Conservation (phyloP, 78 protist species). For the Cavenderia fasciculata region DNA sequence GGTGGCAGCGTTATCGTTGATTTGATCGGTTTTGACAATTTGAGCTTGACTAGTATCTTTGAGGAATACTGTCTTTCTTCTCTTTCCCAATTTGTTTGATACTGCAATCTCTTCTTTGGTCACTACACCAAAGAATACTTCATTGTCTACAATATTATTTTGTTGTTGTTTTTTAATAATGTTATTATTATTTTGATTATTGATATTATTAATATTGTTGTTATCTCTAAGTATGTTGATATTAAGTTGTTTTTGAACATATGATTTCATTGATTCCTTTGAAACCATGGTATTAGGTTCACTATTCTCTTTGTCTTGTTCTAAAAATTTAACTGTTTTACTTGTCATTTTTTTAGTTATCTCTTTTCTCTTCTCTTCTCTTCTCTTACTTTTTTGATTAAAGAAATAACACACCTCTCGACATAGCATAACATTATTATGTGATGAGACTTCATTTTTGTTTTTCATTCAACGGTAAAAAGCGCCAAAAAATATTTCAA, state of each 20-base stretch:
- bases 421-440: too few relatives aligned
- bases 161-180: background rate
- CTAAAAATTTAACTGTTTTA: background rate
- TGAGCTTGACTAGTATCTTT: background rate
- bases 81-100: background rate
- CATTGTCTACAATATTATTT: background rate
- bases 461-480: background rate
- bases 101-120: constrained; percentile 1
- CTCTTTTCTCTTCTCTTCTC: background rate
- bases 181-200: background rate
- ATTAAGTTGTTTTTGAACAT: constrained; percentile 2
- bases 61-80: constrained; percentile 13
- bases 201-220: background rate
- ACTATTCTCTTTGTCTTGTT: constrained; percentile 1
- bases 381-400: background rate
- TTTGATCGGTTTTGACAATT: background rate
- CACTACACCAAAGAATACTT: background rate
- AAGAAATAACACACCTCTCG: background rate
- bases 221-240: constrained; percentile 7
- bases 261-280: constrained; percentile 10
- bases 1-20: constrained; percentile 1
- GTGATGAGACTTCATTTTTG: too few relatives aligned
- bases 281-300: background rate
- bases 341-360: background rate
- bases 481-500: background rate